These are phyloP conservation scores for Voacanga thouarsii DNA, from an alignment of 257 asterid species.

Conservation along the genomic window DNA sequence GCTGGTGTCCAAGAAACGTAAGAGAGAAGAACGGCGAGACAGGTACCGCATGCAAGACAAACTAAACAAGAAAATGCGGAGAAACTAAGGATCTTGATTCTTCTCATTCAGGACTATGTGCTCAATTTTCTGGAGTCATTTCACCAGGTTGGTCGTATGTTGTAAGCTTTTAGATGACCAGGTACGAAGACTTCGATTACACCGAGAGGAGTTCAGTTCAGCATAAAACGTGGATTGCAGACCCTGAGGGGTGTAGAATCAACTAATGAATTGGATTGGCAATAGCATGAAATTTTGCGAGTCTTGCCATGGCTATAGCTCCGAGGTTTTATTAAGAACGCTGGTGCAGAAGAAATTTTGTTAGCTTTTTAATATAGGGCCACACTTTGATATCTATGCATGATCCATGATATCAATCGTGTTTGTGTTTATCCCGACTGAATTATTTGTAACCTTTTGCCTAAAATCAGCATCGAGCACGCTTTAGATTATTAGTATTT, in stretches of 20 bases:
- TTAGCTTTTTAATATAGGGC: not conserved
- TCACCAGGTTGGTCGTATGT: not conserved
- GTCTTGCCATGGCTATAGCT: not conserved
- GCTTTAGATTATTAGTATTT: no score
- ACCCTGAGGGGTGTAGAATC: not conserved
- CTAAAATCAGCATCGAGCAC: no score
- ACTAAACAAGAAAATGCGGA: slow-evolving; percentile 62
- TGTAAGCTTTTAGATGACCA: no score
- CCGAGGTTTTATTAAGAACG: not conserved
- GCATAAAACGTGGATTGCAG: not conserved
- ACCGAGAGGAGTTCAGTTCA: not conserved
- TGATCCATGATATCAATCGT: no score
- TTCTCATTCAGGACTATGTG: not conserved
- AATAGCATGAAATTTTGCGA: not conserved
- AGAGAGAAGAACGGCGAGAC: slow-evolving; percentile 79
- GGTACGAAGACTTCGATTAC: not conserved
- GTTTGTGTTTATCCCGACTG: no score
- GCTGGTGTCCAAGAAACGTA: slow-evolving; percentile 66
- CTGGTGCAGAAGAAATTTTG: not conserved
- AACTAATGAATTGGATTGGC: not conserved
- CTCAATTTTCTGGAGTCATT: not conserved
- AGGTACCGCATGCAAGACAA: slow-evolving; percentile 75
- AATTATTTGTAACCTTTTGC: no score
- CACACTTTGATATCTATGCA: not conserved
- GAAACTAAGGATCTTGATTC: slow-evolving; percentile 34